Conservation (phyloP, 208 protist genomes). For the Wallacemonas rigidus region DNA sequence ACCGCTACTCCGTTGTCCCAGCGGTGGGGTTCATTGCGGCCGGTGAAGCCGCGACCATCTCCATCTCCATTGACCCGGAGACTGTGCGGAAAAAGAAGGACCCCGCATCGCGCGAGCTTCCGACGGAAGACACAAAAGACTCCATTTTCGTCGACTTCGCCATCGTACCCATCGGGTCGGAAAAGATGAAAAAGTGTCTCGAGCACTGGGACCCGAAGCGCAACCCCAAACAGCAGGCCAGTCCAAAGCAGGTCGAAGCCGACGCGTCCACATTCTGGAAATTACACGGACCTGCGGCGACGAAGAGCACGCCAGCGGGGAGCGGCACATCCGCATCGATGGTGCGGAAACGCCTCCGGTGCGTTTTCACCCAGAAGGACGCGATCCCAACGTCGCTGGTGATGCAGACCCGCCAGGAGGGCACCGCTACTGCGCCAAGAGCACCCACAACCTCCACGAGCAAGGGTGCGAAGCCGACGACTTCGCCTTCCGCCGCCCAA, state of each 20-base stretch:
- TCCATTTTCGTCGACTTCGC: conserved; percentile 81
- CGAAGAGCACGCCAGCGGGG: conserved; percentile 21
- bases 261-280: conserved; percentile 71
- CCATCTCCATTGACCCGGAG: conserved; percentile 68
- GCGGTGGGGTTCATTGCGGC: conserved; percentile 72
- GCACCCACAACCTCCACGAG: not conserved
- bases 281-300: conserved; percentile 32
- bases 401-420: conserved; percentile 44
- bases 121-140: conserved; percentile 62
- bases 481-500: not conserved
- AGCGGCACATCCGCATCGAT: conserved; percentile 11
- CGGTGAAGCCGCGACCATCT: conserved; percentile 45
- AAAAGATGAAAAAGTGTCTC: conserved; percentile 21
- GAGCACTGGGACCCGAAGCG: conserved; percentile 11
- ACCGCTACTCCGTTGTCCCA: conserved; percentile 69
- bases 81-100: conserved; percentile 40
- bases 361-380: conserved; percentile 47
- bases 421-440: not conserved
- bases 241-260: conserved; percentile 18
- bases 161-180: conserved; percentile 37
- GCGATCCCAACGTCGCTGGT: conserved; percentile 51
- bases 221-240: conserved; percentile 15
- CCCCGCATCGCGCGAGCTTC: conserved; percentile 35
- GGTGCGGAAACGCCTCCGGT: conserved; percentile 41
- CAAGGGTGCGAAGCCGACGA: not conserved